Base-by-base conservation (phyloP, 345 rosid genomes). In the Pistacia vera region DNA sequence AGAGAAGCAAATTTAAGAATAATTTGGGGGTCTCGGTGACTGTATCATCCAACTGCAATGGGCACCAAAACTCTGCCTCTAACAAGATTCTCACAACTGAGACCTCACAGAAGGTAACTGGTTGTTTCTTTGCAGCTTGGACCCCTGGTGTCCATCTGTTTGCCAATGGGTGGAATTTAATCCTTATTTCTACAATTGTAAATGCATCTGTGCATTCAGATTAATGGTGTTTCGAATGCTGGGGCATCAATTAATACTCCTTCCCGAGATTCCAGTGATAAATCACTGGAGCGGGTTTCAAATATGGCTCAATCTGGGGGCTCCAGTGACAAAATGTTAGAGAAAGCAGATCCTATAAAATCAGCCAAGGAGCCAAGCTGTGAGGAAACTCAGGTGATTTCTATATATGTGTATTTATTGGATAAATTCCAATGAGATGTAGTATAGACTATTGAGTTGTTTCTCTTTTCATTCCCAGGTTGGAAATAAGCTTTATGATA, bases 91-190 rank as follows among this genome's bases (percentile, higher is more conserved):
- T 6, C 7, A 20, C 63, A 35, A 54, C 58, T 49, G 80, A 73
- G 77, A 61, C 76, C 46, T 79, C 82, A 63, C 79, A 72, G 63
- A 79, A 82, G 89, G 95, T 94, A 81, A 80, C 33, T 80, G 48
- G 73, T 52, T 73, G 72, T 78, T 74, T 75, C 58, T 11, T 48
- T 46, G 49, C 11, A 55, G 33, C 17, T 7, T 22, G 58, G 51
- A 17, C 49, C 36, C 61, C 48, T 68, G 6, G 7, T 35, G 54
- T 25, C 57, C 36, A 17, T 3, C 70, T 72, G 52, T 70, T 66
- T 20, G 28, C 33, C 66, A 17, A 13, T 33, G 49, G 35, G 56
- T 74, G 18, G 46, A 68, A 71, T 62, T 63, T 68, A 9, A 12
- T 52, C 49, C 36, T 8, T 67, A 57, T 60, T 78, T 64, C 76